A percentile compares a stretch with the other conserved stretches of the same genome.
These are phyloP conservation scores for Mercurialis annua DNA, from an alignment of 345 rosid species.

Conservation along the genomic window DNA sequence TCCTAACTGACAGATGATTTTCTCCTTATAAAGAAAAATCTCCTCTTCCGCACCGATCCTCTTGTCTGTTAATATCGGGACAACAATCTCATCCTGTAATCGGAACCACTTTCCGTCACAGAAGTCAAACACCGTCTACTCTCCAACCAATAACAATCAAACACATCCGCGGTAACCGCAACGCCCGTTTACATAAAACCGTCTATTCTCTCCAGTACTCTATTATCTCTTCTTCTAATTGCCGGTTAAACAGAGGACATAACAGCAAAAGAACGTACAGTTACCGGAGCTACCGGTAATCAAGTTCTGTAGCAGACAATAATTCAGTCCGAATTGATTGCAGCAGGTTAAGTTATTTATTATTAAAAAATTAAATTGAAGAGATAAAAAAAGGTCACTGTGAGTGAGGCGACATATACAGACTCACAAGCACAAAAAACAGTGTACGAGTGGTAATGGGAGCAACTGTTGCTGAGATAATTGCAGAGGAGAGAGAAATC, in stretches of 20 bases:
- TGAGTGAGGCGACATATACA: not conserved
- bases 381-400: not conserved
- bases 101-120: conserved; percentile 5
- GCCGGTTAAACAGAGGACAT: conserved; percentile 17
- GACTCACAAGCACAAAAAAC: not conserved
- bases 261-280: not conserved
- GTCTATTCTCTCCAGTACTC: too few relatives aligned
- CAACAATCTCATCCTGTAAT: not conserved
- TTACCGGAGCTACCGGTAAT: conserved; percentile 9
- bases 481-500: conserved; percentile 21
- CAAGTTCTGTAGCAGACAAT: conserved; percentile 5
- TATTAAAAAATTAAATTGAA: not conserved
- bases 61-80: conserved; percentile 9
- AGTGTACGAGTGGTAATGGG: conserved; percentile 21
- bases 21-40: not conserved
- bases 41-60: not conserved
- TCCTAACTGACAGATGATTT: not conserved
- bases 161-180: not conserved
- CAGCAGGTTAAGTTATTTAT: too few relatives aligned
- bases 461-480: conserved; percentile 18
- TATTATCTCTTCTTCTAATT: not conserved
- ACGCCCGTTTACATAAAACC: not conserved
- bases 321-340: conserved; percentile 12
- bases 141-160: not conserved
- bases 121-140: not conserved